Evolutionary conservation across 176 grass and related monocot species (phyloP).

Genomic region (Bothriochloa decipiens): DNA sequence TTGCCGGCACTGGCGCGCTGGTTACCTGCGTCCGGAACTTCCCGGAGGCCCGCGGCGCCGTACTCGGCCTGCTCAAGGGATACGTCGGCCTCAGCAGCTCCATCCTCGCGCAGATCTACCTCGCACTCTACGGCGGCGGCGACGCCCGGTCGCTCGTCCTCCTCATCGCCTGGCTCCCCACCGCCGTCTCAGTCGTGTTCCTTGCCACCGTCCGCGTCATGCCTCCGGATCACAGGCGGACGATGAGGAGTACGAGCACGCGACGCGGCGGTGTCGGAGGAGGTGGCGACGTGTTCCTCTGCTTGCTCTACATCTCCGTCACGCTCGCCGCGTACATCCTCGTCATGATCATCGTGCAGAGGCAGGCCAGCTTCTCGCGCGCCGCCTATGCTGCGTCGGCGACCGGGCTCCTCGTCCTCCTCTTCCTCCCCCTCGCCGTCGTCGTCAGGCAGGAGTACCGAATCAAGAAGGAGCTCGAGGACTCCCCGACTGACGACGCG

Average conservation of each 20-base stretch:
- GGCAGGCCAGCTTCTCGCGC: constrained; percentile 15
- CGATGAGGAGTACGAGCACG: no score
- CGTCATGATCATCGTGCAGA: constrained; percentile 52
- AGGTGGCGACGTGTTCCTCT: neutral
- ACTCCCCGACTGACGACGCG: neutral
- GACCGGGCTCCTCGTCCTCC: constrained; percentile 32
- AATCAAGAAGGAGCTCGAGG: neutral
- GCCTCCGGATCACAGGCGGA: no score
- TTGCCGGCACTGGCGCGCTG: constrained; percentile 64
- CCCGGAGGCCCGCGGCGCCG: constrained; percentile 49
- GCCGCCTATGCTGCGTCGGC: constrained; percentile 29
- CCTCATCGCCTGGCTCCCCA: constrained; percentile 66
- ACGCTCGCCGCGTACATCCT: neutral
- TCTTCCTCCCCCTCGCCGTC: constrained; percentile 51
- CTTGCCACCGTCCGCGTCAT: neutral
- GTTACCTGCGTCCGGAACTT: constrained; percentile 82
- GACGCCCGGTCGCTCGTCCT: constrained; percentile 47
- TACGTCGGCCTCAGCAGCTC: constrained; percentile 79
- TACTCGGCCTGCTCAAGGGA: constrained; percentile 62
- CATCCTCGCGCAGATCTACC: constrained; percentile 72
- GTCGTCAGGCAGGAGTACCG: constrained; percentile 46
- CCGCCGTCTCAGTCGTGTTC: constrained; percentile 49
- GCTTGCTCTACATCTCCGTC: neutral
- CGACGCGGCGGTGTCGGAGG: no score
- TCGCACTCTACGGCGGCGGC: constrained; percentile 52